Evolutionary conservation across 345 rosid species (phyloP), one percentile per base, ranked within the genome.

Genomic region (Psidium guajava): DNA sequence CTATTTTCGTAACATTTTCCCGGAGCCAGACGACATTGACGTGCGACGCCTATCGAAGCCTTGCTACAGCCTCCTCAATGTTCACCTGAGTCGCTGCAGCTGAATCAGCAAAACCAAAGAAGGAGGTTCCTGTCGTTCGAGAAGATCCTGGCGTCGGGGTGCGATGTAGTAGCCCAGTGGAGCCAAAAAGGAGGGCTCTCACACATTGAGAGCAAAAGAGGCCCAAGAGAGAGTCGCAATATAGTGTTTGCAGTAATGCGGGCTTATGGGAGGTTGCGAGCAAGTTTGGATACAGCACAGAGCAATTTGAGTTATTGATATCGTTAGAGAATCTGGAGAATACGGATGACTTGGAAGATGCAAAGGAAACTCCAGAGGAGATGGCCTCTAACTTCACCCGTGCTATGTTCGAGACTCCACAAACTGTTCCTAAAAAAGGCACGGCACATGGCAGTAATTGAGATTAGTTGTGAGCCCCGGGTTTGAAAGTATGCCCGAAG

Each of bases 381-480:
- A 92, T 90, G 93, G 99, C 99, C 86, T 92, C 95, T 54, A 95
- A 92, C 88, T 97, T 96, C 88, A 95, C 94, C 27, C 94, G 99
- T 83, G 94, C 93, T 82, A 95, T 96, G 98, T 96, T 97, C 89
- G 98, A 93, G 88, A 91, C 93, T 89, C 93, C 99, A 73, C 96
- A 93, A 87, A 93, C 95, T 69, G 99, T 97, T 85, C 98, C 95
- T 56, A n/a, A 95, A 92, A 90, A 99, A 99, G 64, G 98, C 99
- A 82, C 92, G 99, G 83, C 99, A 97, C 93, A 97, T 97, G 99
- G 99, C 99, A 82, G 99, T 98, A 8, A 92, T 96, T 87, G 99
- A 96, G 93, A 97, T 97, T 89, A 96, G 99, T 87, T 95, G 98
- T 83, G 99, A 97, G 90, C 99, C 99, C 56, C 92, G 90, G 80